A percentile compares a stretch with the other conserved stretches of the same genome.
These are phyloP conservation scores for Huntiella savannae DNA, from an alignment of 2,329 filamentous ascomycete genomes.

Conservation along the genomic window DNA sequence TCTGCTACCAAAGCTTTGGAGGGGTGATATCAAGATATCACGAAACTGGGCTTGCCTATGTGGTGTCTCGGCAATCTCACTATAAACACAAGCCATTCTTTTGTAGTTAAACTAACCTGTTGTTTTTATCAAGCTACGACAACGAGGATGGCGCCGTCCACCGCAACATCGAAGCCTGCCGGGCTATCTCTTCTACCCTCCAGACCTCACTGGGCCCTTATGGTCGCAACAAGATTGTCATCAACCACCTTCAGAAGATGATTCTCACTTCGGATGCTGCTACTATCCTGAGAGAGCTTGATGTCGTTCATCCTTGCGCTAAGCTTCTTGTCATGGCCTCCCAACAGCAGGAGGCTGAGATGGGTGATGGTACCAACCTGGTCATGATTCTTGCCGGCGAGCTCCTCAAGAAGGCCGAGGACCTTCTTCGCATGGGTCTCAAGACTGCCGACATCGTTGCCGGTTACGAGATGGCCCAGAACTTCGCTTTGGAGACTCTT, in stretches of 20 bases:
- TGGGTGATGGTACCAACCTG: slow-evolving; percentile 95
- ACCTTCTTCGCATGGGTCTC: slow-evolving; percentile 85
- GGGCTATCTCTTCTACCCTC: slow-evolving; percentile 85
- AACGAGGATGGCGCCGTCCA: slow-evolving; percentile 97
- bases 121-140: slow-evolving; percentile 55
- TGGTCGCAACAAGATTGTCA: slow-evolving; percentile 98
- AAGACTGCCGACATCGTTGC: slow-evolving; percentile 96
- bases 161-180: slow-evolving; percentile 96
- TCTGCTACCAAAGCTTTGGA: slow-evolving; percentile 2
- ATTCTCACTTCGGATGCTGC: slow-evolving; percentile 95
- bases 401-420: slow-evolving; percentile 90
- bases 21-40: too few relatives aligned
- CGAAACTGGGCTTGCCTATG: too few relatives aligned
- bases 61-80: not conserved
- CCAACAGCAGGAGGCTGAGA: slow-evolving; percentile 97
- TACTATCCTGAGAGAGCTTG: slow-evolving; percentile 90
- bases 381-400: slow-evolving; percentile 93
- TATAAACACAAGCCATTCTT: not conserved
- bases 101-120: slow-evolving; percentile 16
- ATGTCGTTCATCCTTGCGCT: slow-evolving; percentile 93
- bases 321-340: slow-evolving; percentile 97
- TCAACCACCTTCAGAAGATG: slow-evolving; percentile 99
- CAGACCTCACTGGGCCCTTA: slow-evolving; percentile 94
- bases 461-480: slow-evolving; percentile 88
- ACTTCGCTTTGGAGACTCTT: slow-evolving; percentile 64